A percentile compares a stretch with the other conserved stretches of the same genome.
These are phyloP conservation scores for Tricholoma flavovirens DNA, from an alignment of 768 basidiomycete genomes.

Conservation along the genomic window DNA sequence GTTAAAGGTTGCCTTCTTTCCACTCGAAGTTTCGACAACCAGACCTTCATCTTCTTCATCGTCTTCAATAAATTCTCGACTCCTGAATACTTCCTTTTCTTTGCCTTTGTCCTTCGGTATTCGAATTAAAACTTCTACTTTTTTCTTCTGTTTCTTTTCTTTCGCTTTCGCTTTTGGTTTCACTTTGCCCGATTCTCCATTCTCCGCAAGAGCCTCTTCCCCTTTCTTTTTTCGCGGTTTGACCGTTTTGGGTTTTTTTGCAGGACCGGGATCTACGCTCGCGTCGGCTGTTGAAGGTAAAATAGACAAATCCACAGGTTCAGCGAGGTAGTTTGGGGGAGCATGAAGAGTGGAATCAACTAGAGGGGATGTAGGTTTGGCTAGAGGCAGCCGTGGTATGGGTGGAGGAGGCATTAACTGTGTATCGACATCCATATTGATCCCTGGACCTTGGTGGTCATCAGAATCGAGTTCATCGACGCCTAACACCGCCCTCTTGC, in stretches of 20 bases:
- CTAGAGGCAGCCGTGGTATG: slow-evolving; percentile 40
- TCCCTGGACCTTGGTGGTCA: slow-evolving; percentile 2
- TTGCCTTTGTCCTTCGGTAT: slow-evolving; percentile 21
- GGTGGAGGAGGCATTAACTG: slow-evolving; percentile 13
- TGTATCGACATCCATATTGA: slow-evolving; percentile 3
- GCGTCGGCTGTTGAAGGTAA: not conserved
- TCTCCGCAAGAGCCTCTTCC: slow-evolving; percentile 2
- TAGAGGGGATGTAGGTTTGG: slow-evolving; percentile 36
- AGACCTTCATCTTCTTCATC: slow-evolving; percentile 24
- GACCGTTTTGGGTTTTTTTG: slow-evolving; percentile 1
- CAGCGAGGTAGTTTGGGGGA: not conserved
- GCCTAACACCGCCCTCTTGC: slow-evolving; percentile 12
- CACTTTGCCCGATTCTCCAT: slow-evolving; percentile 8
- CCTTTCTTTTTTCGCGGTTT: slow-evolving; percentile 17
- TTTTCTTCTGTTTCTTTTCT: slow-evolving; percentile 23
- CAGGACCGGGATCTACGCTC: not conserved
- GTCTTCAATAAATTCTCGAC: slow-evolving; percentile 35
- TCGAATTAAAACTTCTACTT: slow-evolving; percentile 12
- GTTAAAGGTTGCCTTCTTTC: not conserved
- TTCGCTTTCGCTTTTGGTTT: slow-evolving; percentile 17
- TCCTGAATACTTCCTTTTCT: slow-evolving; percentile 33
- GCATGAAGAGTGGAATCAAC: not conserved
- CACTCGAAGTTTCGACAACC: slow-evolving; percentile 6
- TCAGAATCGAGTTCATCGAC: slow-evolving; percentile 26
- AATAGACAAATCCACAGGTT: not conserved